A percentile compares a stretch with the other conserved stretches of the same genome.
Evolutionary conservation across 129 eudicot genomes (phyloP).

Genomic region (Deinandra increscens): DNA sequence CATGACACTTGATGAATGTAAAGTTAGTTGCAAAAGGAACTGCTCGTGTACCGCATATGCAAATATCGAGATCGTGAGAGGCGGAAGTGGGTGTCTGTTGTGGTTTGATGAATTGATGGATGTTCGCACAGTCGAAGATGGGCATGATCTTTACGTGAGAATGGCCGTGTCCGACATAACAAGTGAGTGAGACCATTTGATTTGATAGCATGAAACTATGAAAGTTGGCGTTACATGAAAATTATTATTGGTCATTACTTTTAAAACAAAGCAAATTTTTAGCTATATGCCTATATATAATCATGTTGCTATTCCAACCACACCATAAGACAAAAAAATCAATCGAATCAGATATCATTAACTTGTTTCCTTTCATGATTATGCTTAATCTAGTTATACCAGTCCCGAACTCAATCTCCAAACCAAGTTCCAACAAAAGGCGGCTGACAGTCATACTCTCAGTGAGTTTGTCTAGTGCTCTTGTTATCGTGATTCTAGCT

Average conservation of each 20-base stretch:
- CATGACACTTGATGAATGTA: constrained; percentile 31
- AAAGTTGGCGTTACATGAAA: too few species aligned
- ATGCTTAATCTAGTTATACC: background rate
- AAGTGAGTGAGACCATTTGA: too few species aligned
- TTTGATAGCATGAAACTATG: too few species aligned
- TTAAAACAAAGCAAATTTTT: too few species aligned
- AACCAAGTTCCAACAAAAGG: constrained; percentile 3
- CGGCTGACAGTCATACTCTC: background rate
- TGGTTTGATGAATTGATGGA: constrained; percentile 26
- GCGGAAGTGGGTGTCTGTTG: constrained; percentile 44
- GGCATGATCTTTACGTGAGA: constrained; percentile 27
- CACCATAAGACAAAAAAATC: too few species aligned
- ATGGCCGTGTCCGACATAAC: constrained; percentile 10
- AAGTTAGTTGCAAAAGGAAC: constrained; percentile 13
- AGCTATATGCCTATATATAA: too few species aligned
- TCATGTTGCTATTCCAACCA: too few species aligned
- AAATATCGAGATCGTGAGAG: constrained; percentile 14
- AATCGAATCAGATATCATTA: too few species aligned
- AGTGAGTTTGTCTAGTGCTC: background rate
- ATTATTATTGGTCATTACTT: too few species aligned
- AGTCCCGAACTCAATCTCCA: background rate
- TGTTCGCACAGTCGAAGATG: constrained; percentile 16
- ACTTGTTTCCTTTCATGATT: background rate
- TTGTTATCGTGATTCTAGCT: constrained; percentile 2
- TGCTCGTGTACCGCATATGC: constrained; percentile 38